Conservation (phyloP, 345 rosid genomes). For the Euclidium syriacum region DNA sequence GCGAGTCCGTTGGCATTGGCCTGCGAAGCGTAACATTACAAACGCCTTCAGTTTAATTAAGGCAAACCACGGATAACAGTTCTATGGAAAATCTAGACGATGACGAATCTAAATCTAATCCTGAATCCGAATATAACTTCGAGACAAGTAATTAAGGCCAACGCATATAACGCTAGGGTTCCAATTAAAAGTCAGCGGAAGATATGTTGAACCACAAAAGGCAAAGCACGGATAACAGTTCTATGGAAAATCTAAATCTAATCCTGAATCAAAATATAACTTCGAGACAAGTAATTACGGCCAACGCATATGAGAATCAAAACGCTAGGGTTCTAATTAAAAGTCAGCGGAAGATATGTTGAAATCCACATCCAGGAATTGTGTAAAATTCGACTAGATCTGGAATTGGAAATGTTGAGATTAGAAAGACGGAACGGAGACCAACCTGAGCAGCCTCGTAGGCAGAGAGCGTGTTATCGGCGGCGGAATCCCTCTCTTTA, state of each 20-base stretch:
- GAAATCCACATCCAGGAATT: not conserved
- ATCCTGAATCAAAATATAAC: not conserved
- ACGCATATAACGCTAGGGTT: not conserved
- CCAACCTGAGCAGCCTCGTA: slow-evolving; percentile 80
- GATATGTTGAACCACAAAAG: not conserved
- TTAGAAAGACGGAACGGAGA: not conserved
- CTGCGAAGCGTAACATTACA: slow-evolving; percentile 24
- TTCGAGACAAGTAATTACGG: not conserved
- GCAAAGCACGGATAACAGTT: not conserved
- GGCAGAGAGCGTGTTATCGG: slow-evolving; percentile 70
- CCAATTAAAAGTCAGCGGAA: not conserved
- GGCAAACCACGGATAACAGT: not conserved
- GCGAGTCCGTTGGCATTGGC: slow-evolving; percentile 75
- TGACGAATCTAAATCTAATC: not conserved
- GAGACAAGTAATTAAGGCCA: not conserved
- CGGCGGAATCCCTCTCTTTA: slow-evolving; percentile 73
- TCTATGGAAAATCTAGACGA: not conserved
- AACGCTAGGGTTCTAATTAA: not conserved
- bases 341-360: not conserved
- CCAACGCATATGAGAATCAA: no score
- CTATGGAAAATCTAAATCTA: not conserved
- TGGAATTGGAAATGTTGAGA: not conserved
- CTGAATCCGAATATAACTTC: not conserved
- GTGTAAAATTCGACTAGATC: not conserved
- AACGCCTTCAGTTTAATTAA: not conserved